Evolutionary conservation across 768 basidiomycete species (phyloP).

Genomic region (Termitomyces titanicus): DNA sequence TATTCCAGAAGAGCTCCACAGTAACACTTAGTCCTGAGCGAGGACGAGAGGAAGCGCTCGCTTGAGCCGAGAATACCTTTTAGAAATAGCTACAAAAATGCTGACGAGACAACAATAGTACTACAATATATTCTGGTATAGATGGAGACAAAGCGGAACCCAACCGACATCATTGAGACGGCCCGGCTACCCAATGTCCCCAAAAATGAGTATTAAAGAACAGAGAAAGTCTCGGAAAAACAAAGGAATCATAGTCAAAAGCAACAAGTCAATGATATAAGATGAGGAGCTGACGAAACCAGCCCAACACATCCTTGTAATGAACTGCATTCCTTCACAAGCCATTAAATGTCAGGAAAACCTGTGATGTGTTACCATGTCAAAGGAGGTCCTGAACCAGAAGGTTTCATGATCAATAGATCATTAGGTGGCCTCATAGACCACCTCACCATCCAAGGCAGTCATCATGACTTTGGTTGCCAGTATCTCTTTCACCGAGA

Average conservation of each 20-base stretch:
- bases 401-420: too few species aligned
- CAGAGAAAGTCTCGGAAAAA: neutral
- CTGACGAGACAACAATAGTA: neutral
- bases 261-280: slow-evolving; percentile 12
- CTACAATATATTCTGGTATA: slow-evolving; percentile 9
- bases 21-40: neutral
- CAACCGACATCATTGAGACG: neutral
- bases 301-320: neutral
- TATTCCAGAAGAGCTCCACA: slow-evolving; percentile 57
- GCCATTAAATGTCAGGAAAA: slow-evolving; percentile 2
- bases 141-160: slow-evolving; percentile 11
- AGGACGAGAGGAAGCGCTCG: neutral
- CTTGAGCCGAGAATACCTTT: neutral
- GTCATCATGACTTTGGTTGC: slow-evolving; percentile 68
- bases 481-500: slow-evolving; percentile 57
- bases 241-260: too few species aligned
- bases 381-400: too few species aligned
- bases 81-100: neutral
- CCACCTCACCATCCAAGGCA: slow-evolving; percentile 66
- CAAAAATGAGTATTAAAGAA: neutral
- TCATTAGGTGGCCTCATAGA: slow-evolving; percentile 28
- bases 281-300: slow-evolving; percentile 14
- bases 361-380: too few species aligned
- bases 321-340: slow-evolving; percentile 5
- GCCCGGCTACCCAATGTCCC: neutral